A percentile compares a stretch with the other conserved stretches of the same genome.
Evolutionary conservation across 129 eudicot species (phyloP).

Genomic region (Helichrysum umbraculigerum): DNA sequence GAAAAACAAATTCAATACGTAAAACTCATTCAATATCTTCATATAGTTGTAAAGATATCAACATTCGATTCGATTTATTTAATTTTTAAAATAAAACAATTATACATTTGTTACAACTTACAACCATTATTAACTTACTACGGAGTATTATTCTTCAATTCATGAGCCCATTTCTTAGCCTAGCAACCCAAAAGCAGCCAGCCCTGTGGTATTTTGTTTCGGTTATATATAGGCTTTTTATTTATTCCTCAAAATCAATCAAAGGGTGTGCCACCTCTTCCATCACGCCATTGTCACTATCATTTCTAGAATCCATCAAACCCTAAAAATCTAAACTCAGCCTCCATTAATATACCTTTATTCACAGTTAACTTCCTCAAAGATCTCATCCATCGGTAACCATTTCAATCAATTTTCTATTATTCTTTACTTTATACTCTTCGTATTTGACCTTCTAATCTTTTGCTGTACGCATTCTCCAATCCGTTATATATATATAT

Average conservation of each 20-base stretch:
- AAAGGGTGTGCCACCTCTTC: background rate
- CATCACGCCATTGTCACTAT: background rate
- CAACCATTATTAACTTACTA: too few relatives aligned
- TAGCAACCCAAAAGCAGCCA: too few relatives aligned
- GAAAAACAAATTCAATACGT: too few relatives aligned
- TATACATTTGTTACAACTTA: too few relatives aligned
- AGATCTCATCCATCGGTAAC: constrained; percentile 35
- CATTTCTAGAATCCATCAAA: background rate
- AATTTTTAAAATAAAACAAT: too few relatives aligned
- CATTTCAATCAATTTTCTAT: background rate
- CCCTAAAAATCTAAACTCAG: background rate
- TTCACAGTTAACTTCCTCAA: constrained; percentile 25
- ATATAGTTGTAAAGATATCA: too few relatives aligned
- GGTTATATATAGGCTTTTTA: background rate
- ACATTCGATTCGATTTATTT: too few relatives aligned
- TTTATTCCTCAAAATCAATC: background rate
- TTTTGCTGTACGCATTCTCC: constrained; percentile 34
- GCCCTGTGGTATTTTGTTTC: background rate
- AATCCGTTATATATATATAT: background rate
- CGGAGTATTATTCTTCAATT: too few relatives aligned
- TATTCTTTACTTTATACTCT: constrained; percentile 41
- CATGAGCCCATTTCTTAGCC: too few relatives aligned
- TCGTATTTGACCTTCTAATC: constrained; percentile 41
- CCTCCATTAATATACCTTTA: background rate
- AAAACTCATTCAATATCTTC: too few relatives aligned